A percentile compares a stretch with the other conserved stretches of the same genome.
Conservation (phyloP, 2,329 filamentous ascomycete species). For the Diaporthe citrichinensis region DNA sequence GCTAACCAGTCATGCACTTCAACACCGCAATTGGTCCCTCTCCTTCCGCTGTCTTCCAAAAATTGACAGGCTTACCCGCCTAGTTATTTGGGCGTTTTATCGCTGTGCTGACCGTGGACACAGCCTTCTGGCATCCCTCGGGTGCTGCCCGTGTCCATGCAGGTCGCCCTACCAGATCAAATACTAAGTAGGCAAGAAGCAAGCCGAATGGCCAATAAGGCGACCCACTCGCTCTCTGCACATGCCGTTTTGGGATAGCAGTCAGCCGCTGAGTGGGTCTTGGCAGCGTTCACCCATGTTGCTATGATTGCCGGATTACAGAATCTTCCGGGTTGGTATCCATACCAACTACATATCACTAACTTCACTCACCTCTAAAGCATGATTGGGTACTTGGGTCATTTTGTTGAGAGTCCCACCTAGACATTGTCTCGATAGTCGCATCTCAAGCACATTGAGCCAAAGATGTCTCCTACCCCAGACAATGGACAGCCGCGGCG, state of each 20-base stretch:
- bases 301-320: neutral
- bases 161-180: neutral
- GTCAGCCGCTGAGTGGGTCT: slow-evolving; percentile 1
- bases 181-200: neutral
- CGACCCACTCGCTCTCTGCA: neutral
- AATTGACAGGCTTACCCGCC: too few relatives aligned
- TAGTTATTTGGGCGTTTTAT: too few relatives aligned
- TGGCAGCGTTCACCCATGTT: neutral
- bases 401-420: neutral
- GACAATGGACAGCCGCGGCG: neutral
- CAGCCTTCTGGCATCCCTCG: neutral
- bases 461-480: neutral
- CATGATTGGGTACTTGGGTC: neutral
- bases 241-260: slow-evolving; percentile 2
- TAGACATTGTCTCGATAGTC: neutral
- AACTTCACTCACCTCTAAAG: neutral
- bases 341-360: neutral
- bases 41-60: too few relatives aligned
- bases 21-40: too few relatives aligned
- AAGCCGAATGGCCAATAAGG: neutral
- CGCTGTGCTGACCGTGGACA: neutral
- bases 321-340: neutral
- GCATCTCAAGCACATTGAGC: too few relatives aligned
- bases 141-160: neutral
- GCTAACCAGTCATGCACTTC: too few relatives aligned